A percentile compares a stretch with the other conserved stretches of the same genome.
phyloP scores from a whole-genome alignment of 2,329 filamentous ascomycete genomes.

The Colletotrichum aenigma region DNA sequence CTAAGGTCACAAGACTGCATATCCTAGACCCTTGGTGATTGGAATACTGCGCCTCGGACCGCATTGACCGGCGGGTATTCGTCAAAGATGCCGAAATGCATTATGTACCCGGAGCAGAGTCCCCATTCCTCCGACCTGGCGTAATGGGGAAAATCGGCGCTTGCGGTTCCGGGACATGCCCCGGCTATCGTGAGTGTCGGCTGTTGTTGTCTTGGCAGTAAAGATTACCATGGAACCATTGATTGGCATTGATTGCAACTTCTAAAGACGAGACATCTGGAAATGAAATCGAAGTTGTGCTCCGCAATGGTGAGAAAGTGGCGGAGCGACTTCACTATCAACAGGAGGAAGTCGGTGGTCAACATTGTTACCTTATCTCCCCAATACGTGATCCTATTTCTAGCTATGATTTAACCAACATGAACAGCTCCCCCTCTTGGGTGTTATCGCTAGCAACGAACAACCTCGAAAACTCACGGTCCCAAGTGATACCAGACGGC shows the following conservation, averaged over 20 bases:
- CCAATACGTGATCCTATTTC: background rate
- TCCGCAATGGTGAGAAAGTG: background rate
- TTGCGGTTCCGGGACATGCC: background rate
- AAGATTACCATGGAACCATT: background rate
- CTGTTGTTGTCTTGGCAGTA: background rate
- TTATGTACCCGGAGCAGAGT: slow-evolving; percentile 32
- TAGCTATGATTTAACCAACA: slow-evolving; percentile 8
- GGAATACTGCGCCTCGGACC: slow-evolving; percentile 36
- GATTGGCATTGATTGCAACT: background rate
- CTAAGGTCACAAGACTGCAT: slow-evolving; percentile 28
- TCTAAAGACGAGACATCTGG: background rate
- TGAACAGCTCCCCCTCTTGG: slow-evolving; percentile 26
- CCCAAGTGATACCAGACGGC: slow-evolving; percentile 26
- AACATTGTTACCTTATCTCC: background rate
- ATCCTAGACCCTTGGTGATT: slow-evolving; percentile 36
- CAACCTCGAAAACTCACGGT: slow-evolving; percentile 23
- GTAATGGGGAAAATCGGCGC: slow-evolving; percentile 13
- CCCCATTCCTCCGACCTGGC: slow-evolving; percentile 35
- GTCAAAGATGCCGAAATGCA: slow-evolving; percentile 25
- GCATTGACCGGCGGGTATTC: slow-evolving; percentile 36
- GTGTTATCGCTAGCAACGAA: slow-evolving; percentile 28
- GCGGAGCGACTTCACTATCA: background rate
- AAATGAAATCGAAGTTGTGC: background rate
- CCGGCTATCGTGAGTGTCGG: background rate
- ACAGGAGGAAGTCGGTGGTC: background rate